Conservation (phyloP, 2,329 filamentous ascomycete genomes). For the Thelonectria rubi region DNA sequence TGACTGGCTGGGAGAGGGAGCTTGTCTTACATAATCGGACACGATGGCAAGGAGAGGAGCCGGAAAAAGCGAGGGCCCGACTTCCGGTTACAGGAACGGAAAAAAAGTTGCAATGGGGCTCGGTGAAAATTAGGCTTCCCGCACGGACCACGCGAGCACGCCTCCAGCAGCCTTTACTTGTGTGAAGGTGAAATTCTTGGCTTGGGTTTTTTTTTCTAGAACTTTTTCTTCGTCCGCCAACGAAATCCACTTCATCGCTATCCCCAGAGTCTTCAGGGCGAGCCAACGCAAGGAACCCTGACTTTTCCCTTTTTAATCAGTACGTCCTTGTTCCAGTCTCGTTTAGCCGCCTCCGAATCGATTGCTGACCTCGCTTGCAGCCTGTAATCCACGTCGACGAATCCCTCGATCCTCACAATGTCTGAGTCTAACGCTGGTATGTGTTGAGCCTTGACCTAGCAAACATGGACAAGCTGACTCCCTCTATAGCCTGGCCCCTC, state of each 20-base stretch:
- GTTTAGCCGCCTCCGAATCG: background rate
- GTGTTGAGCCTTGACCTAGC: background rate
- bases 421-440: constrained; percentile 43
- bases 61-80: constrained; percentile 36
- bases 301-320: constrained; percentile 30
- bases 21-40: constrained; percentile 45
- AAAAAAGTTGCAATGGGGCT: background rate
- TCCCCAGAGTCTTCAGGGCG: constrained; percentile 55
- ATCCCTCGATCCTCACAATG: constrained; percentile 35
- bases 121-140: background rate
- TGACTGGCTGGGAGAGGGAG: constrained; percentile 43
- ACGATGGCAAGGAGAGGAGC: constrained; percentile 20
- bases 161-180: background rate
- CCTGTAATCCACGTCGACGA: constrained; percentile 25
- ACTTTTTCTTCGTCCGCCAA: constrained; percentile 26
- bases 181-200: constrained; percentile 38
- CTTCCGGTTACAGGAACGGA: background rate
- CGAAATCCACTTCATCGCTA: constrained; percentile 25
- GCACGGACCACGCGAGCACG: constrained; percentile 32
- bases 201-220: constrained; percentile 31
- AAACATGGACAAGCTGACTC: constrained; percentile 29
- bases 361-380: constrained; percentile 30
- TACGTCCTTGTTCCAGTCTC: constrained; percentile 10
- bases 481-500: constrained; percentile 69
- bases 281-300: constrained; percentile 72